A percentile compares a stretch with the other conserved stretches of the same genome.
phyloP scores from a whole-genome alignment of 2,329 filamentous ascomycete genomes.

The Mollisiaceae sp. region DNA sequence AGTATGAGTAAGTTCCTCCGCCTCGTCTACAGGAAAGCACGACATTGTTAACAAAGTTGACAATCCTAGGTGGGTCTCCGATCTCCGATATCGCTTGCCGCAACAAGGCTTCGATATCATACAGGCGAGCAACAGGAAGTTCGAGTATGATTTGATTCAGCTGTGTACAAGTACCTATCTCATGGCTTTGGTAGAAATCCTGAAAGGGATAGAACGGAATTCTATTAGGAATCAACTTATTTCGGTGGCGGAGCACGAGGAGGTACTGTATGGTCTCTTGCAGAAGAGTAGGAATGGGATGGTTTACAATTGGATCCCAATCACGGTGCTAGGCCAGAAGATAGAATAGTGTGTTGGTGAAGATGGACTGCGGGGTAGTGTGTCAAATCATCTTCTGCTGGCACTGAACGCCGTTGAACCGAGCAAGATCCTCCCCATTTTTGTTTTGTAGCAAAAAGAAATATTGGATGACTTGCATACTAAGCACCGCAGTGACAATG shows the following conservation, averaged over 20 bases:
- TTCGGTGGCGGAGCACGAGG: not conserved
- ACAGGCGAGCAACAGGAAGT: not conserved
- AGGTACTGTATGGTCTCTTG: not conserved
- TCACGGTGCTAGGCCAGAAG: not conserved
- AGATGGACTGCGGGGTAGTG: too few species aligned
- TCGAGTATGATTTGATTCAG: not conserved
- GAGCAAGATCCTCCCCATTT: too few species aligned
- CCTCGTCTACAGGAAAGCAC: too few species aligned
- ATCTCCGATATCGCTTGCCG: slow-evolving; percentile 1
- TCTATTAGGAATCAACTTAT: not conserved
- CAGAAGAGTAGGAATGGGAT: not conserved
- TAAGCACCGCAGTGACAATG: too few species aligned
- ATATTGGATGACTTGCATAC: too few species aligned
- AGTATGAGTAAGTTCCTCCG: slow-evolving; percentile 12
- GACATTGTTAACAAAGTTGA: too few species aligned
- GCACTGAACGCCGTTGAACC: too few species aligned
- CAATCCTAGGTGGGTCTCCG: not conserved
- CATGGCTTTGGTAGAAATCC: slow-evolving; percentile 8
- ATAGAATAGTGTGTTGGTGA: not conserved
- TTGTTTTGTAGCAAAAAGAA: too few species aligned
- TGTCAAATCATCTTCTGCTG: too few species aligned
- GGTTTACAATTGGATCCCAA: slow-evolving; percentile 13
- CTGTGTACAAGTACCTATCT: slow-evolving; percentile 5
- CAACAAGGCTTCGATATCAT: not conserved
- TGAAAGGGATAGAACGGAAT: slow-evolving; percentile 11